Conservation (phyloP, 805 yeast genomes). For the Monosporozyma aerobia region DNA sequence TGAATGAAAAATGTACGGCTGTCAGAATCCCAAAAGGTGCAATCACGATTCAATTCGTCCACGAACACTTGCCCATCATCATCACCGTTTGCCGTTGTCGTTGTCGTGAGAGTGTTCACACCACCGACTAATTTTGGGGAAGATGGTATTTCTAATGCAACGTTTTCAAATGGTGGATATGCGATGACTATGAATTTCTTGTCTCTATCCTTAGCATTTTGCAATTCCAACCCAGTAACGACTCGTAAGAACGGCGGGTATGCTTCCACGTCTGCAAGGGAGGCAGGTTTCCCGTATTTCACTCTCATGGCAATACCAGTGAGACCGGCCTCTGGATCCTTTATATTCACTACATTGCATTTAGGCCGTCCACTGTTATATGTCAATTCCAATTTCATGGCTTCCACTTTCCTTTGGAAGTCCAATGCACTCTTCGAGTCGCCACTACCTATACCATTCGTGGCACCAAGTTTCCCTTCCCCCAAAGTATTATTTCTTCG, state of each 20-base stretch:
- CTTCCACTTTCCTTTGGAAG: constrained; percentile 16
- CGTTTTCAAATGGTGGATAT: constrained; percentile 85
- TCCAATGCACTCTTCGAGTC: constrained; percentile 21
- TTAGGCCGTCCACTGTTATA: constrained; percentile 40
- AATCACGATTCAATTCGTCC: constrained; percentile 29
- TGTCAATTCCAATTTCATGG: constrained; percentile 10
- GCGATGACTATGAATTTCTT: constrained; percentile 59
- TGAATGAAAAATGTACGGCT: constrained; percentile 63
- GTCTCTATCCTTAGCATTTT: constrained; percentile 39
- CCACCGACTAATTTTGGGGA: constrained; percentile 31
- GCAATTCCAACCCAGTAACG: constrained; percentile 69
- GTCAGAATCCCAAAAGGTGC: constrained; percentile 72
- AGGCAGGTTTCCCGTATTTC: constrained; percentile 28
- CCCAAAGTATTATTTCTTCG: constrained; percentile 36
- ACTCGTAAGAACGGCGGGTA: constrained; percentile 55
- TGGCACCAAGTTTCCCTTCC: background rate
- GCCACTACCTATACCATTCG: background rate
- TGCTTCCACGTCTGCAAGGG: background rate
- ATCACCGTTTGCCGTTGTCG: constrained; percentile 26
- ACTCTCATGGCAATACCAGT: constrained; percentile 61
- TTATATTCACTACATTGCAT: constrained; percentile 55
- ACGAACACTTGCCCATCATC: constrained; percentile 17
- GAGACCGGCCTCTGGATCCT: constrained; percentile 49
- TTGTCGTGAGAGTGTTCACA: constrained; percentile 28
- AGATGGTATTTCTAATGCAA: constrained; percentile 62